Evolutionary conservation across 192 early-diverging fungal genomes (phyloP).

Genomic region (Endogone sp.): DNA sequence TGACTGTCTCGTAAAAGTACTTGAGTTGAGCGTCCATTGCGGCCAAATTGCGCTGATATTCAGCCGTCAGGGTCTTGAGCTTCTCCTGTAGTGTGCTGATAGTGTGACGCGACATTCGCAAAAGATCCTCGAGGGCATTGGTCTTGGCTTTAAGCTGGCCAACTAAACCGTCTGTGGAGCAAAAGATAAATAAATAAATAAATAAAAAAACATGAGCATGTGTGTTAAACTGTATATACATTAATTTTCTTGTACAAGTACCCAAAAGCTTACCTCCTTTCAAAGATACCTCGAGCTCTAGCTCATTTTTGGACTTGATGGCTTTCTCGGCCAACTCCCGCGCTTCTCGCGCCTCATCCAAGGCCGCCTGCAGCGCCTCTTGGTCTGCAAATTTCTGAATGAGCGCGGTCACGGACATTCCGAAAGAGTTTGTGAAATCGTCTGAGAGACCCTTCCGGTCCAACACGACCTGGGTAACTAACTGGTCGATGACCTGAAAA

Average conservation of each 20-base stretch:
- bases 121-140: conserved; percentile 43
- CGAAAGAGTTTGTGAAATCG: conserved; percentile 55
- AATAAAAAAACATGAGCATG: too few species aligned
- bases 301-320: conserved; percentile 61
- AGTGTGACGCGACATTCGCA: conserved; percentile 76
- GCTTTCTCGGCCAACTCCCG: conserved; percentile 62
- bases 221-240: too few species aligned
- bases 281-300: conserved; percentile 64
- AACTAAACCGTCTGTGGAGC: conserved; percentile 22
- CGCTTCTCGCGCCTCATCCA: conserved; percentile 62
- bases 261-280: conserved; percentile 55
- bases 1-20: conserved; percentile 53
- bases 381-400: conserved; percentile 76
- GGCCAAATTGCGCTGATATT: conserved; percentile 64
- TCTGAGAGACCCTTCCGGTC: conserved; percentile 62
- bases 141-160: conserved; percentile 55
- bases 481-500: conserved; percentile 72
- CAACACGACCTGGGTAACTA: conserved; percentile 74
- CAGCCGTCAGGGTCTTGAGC: conserved; percentile 61
- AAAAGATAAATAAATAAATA: neutral
- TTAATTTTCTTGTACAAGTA: too few species aligned
- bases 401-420: conserved; percentile 63
- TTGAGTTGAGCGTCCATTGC: conserved; percentile 68
- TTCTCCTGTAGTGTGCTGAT: conserved; percentile 70
- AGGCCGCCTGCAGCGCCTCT: conserved; percentile 63